phyloP scores from a whole-genome alignment of 2,329 filamentous ascomycete genomes.

The Penicillium thymicola region DNA sequence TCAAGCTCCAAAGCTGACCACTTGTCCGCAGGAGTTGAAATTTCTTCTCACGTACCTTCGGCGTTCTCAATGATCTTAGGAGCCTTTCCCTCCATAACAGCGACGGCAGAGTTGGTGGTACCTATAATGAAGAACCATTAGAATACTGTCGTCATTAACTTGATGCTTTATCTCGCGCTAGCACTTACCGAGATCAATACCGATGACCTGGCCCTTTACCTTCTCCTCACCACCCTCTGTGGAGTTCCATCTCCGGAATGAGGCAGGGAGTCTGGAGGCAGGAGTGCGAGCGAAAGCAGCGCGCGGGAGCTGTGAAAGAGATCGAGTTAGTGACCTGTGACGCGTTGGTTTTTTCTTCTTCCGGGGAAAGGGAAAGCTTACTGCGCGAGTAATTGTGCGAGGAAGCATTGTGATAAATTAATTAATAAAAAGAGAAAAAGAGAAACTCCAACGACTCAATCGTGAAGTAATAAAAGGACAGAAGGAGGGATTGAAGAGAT shows the following conservation, averaged over 20 bases:
- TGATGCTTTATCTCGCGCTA: neutral
- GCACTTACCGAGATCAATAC: slow-evolving; percentile 86
- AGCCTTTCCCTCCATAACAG: slow-evolving; percentile 93
- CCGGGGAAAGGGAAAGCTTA: slow-evolving; percentile 46
- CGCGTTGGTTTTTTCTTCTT: slow-evolving; percentile 15
- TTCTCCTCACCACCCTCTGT: slow-evolving; percentile 64
- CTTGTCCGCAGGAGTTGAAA: slow-evolving; percentile 10
- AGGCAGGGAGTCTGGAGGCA: slow-evolving; percentile 66
- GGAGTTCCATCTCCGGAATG: slow-evolving; percentile 59
- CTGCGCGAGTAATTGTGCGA: slow-evolving; percentile 69
- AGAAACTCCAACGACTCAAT: slow-evolving; percentile 35
- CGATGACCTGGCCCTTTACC: slow-evolving; percentile 93
- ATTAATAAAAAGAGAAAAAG: slow-evolving; percentile 36
- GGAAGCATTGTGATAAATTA: slow-evolving; percentile 62
- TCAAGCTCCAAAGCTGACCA: slow-evolving; percentile 2
- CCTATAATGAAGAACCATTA: slow-evolving; percentile 43
- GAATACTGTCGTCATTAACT: neutral
- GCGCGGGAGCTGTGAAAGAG: slow-evolving; percentile 66
- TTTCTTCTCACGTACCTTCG: slow-evolving; percentile 62
- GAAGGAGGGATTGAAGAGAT: slow-evolving; percentile 16
- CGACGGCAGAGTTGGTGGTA: slow-evolving; percentile 96
- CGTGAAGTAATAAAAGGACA: slow-evolving; percentile 26
- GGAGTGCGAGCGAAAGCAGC: slow-evolving; percentile 68
- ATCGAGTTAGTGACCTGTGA: slow-evolving; percentile 22
- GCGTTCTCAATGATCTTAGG: slow-evolving; percentile 98